Evolutionary conservation across 148 eudicot species (phyloP).

Genomic region (Rhododendron williamsianum): DNA sequence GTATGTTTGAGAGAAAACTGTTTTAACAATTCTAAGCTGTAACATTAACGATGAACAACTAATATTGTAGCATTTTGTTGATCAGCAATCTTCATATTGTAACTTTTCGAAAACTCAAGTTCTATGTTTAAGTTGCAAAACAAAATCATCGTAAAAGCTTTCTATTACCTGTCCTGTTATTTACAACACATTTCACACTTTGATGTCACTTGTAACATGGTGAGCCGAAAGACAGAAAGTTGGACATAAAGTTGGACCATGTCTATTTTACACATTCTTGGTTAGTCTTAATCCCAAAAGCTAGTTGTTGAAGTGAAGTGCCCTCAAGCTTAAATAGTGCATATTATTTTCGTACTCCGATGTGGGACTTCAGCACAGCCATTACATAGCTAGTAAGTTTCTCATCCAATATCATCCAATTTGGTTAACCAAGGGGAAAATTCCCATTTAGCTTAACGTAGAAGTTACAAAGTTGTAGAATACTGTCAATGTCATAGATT

Average conservation of each 20-base stretch:
- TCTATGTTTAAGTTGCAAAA: background rate
- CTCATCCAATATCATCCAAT: background rate
- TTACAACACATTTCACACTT: background rate
- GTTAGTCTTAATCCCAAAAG: background rate
- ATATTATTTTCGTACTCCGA: background rate
- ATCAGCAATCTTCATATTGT: background rate
- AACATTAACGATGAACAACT: background rate
- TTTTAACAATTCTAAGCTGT: background rate
- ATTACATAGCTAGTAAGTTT: background rate
- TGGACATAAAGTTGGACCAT: background rate
- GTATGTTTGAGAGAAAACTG: background rate
- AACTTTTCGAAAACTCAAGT: background rate
- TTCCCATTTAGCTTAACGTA: background rate
- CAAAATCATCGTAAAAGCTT: background rate
- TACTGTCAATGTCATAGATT: background rate
- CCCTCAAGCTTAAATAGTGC: background rate
- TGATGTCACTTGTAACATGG: background rate
- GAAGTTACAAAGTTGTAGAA: background rate
- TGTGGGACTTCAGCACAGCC: background rate
- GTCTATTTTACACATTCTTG: background rate
- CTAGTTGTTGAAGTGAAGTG: background rate
- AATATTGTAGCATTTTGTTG: background rate
- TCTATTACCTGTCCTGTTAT: background rate
- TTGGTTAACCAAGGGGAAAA: background rate
- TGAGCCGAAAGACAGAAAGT: background rate